These are phyloP conservation scores for Boletus reticulatus DNA, from an alignment of 768 basidiomycete genomes.

Conservation along the genomic window DNA sequence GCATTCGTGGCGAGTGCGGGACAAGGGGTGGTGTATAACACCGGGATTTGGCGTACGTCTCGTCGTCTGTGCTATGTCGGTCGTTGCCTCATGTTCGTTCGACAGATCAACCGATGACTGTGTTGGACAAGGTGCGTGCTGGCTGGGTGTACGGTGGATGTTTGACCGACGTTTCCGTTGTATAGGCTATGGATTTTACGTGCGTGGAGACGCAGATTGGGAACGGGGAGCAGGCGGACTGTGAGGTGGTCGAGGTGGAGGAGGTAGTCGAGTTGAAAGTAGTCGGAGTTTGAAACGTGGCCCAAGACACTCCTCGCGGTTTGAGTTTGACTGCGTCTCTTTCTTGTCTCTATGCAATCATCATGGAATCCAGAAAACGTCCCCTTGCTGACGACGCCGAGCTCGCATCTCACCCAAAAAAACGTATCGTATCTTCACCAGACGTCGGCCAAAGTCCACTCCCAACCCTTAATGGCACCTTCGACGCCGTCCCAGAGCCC, in stretches of 20 bases:
- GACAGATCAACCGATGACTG: conserved; percentile 91
- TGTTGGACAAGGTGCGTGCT: conserved; percentile 59
- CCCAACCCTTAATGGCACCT: conserved; percentile 37
- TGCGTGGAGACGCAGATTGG: conserved; percentile 96
- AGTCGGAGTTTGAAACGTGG: conserved; percentile 31
- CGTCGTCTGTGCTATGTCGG: neutral
- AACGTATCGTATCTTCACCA: conserved; percentile 45
- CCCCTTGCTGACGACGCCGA: conserved; percentile 53
- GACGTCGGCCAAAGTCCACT: conserved; percentile 51
- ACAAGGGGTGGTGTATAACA: conserved; percentile 86
- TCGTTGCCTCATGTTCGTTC: conserved; percentile 5
- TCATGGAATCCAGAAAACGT: conserved; percentile 61
- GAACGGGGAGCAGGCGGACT: conserved; percentile 72
- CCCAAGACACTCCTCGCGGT: conserved; percentile 9
- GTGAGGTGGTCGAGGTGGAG: conserved; percentile 69
- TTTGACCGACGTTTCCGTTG: too few relatives aligned
- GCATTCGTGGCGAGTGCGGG: conserved; percentile 79
- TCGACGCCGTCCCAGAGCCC: conserved; percentile 40
- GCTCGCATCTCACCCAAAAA: conserved; percentile 45
- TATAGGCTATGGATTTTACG: conserved; percentile 70
- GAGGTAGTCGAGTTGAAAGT: neutral
- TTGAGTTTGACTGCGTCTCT: conserved; percentile 9
- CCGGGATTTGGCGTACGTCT: conserved; percentile 87
- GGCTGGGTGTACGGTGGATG: neutral
- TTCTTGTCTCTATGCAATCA: conserved; percentile 17